Evolutionary conservation across 2,329 filamentous ascomycete species (phyloP), one percentile per base, ranked within the genome.

Genomic region (Pseudogymnoascus sp.): DNA sequence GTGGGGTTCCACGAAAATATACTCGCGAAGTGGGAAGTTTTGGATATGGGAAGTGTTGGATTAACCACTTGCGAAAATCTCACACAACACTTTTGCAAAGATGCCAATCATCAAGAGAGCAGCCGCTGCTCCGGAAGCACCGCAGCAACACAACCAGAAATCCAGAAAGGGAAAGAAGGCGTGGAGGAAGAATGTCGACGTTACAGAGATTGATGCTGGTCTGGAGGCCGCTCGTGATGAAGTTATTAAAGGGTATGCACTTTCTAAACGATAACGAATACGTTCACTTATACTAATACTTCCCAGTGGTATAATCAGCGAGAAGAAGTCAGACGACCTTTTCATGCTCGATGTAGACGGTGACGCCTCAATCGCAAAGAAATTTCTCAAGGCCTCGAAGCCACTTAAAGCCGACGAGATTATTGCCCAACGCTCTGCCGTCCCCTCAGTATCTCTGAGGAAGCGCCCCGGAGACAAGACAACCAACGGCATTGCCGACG

Each of bases 121-220:
- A 21, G 64, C 79, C 42, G 81, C 77, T 65, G 77, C 82, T 37
- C 76, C 77, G 11, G 77, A 81, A 37, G 88, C 90, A 16, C 93
- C 92, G 10, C 86, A 87, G 67, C 91, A 96, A 69, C 86, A 88
- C 77, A 92, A 85, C 67, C 95, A 99, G 76, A 86, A 92, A 26
- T 97, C 93, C 4, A 84, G 95, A 74, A 99, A 99, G 76, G 95
- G 96, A 71, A 97, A 97, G 78, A 97, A 96, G 79, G 93, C 95
- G 33, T 99, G 95, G 95, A 85, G 95, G 73, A 99, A 97, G 76
- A 96, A 99, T 78, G 91, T 99, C 76, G 91, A 99, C 77, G 85
- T 97, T 66, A 88, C 90, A 29, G 88, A 96, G 66, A 85, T 99
- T 26, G 84, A 93, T 71, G 79, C 88, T 62, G 95, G 95, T 65